Evolutionary conservation across 352 stramenopile genomes (phyloP), one percentile per base, ranked within the genome.

Genomic region (Blastocystis sp.): DNA sequence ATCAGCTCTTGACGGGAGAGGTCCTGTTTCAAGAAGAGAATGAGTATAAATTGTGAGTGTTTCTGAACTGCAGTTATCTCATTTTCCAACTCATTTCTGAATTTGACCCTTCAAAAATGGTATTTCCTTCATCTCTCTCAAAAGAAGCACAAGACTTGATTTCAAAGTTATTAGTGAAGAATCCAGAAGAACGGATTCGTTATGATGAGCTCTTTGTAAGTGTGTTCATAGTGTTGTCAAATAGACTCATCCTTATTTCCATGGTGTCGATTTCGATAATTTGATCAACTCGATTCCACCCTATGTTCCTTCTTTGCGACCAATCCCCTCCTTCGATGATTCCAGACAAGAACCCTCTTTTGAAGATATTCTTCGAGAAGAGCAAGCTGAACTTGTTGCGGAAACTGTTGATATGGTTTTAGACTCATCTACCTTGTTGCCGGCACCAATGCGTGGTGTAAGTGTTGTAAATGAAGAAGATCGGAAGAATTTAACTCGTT

Each of bases 1-100:
- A 93, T 87, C 94, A 97, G 90, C 93, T 97, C 91, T 91, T 95
- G 4, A 93, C 95, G 0, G 94, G 94, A 0, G 87, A 91, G 54
- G 93, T 94, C 27, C 94, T 95, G 58, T 97, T 97, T 90, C 92
- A 93, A 2, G 94, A 93, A 0, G 94, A 95, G 78, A 96, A 95
- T 70, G 94, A 97, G 64, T 69, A 51, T 6, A 42, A 66, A 35
- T n/a, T 62, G 27, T 13, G 33, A 19, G 48, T 9, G n/a, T 13
- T 44, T 24, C 22, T n/a, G n/a, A 66, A 30, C 1, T 42, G 30
- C 48, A 84, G 73, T n/a, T 96, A 96, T 58, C 91, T 96, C 13
- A 96, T 94, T 51, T 96, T 96, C 89, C 93, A 96, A 51, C 58
- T 81, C 11, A 81, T 75, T 56, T 27, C 69, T 37, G 35, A 48